A percentile compares a stretch with the other conserved stretches of the same genome.
phyloP scores from a whole-genome alignment of 2,329 filamentous ascomycete genomes.

The Pseudogymnoascus sp. region DNA sequence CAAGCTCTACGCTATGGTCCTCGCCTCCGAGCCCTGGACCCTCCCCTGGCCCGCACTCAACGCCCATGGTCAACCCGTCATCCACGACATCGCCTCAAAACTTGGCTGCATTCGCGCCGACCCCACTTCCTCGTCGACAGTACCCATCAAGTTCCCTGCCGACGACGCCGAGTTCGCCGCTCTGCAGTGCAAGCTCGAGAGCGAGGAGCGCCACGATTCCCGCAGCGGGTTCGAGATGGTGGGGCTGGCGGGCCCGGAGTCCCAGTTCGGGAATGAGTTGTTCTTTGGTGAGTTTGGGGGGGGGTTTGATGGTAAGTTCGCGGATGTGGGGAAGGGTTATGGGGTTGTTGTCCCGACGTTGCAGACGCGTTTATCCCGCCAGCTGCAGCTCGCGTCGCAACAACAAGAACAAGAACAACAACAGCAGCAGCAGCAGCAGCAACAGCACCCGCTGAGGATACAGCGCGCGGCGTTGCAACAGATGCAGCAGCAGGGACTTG shows the following conservation, averaged over 20 bases:
- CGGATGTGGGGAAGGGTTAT: not conserved
- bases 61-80: conserved; percentile 52
- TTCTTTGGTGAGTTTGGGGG: not conserved
- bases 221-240: not conserved
- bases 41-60: conserved; percentile 56
- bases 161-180: conserved; percentile 49
- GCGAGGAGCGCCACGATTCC: conserved; percentile 10
- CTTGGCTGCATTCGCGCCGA: conserved; percentile 56
- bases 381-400: not conserved
- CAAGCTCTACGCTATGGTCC: conserved; percentile 57
- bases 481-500: not conserved
- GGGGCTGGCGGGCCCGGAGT: not conserved
- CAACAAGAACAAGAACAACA: too few relatives aligned
- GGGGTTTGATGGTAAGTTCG: not conserved
- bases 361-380: too few relatives aligned
- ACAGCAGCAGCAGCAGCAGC: not conserved
- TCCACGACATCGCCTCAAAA: conserved; percentile 56
- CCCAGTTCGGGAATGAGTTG: not conserved
- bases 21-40: conserved; percentile 49
- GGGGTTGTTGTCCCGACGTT: not conserved
- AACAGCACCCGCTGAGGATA: not conserved
- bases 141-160: conserved; percentile 46
- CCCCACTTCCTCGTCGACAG: conserved; percentile 25
- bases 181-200: conserved; percentile 45
- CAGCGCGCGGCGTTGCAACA: not conserved